Base-by-base conservation (phyloP, 805 yeast species). In the Metschnikowia drakensbergensis region DNA sequence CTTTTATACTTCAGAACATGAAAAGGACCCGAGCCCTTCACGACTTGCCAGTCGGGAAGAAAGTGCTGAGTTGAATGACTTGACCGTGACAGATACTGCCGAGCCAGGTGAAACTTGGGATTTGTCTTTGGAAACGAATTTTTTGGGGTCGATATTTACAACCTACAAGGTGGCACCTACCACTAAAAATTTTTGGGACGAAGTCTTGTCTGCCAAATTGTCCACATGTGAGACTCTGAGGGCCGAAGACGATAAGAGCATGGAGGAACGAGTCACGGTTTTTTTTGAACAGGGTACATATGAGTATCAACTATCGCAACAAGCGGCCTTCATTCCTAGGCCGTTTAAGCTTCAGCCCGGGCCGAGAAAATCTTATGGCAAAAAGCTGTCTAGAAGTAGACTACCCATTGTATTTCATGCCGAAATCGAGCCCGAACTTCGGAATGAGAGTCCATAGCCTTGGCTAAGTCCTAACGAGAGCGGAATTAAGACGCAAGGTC, bases 41-140 rank as follows among this genome's bases (percentile, higher is more conserved):
- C 41, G 28, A 17, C 17, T 27, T 10, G 25, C 23, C 10, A 11
- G 8, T 11, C 29, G 6, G 17, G 36, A n/a, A 29, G 13, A 28
- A 11, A 26, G 6, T 8, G n/a, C 6, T 3, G 36, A 40, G 23
- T 23, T 13, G 25, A 27, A 23, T 23, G 43, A 40, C 17, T 7
- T 37, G 7, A 37, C 25, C 3, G 41, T 27, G 9, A 27, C 22
- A 9, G 41, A 37, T 28, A 27, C 41, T 11, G 23, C 41, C 8
- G 32, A 28, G 3, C 41, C 41, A 2, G 41, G 32, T 4, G 43
- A 40, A 17, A 25, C 28, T 7, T 40, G 43, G 43, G 43, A 32
- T n/a, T 31, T 40, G 28, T 40, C 43, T 7, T 25, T 40, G 9
- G 43, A 40, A n/a, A 40, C 43, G n/a, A 40, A 40, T 25, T 31